A percentile compares a stretch with the other conserved stretches of the same genome.
Evolutionary conservation across 768 basidiomycete species (phyloP).

Genomic region (Sutorius australiensis): DNA sequence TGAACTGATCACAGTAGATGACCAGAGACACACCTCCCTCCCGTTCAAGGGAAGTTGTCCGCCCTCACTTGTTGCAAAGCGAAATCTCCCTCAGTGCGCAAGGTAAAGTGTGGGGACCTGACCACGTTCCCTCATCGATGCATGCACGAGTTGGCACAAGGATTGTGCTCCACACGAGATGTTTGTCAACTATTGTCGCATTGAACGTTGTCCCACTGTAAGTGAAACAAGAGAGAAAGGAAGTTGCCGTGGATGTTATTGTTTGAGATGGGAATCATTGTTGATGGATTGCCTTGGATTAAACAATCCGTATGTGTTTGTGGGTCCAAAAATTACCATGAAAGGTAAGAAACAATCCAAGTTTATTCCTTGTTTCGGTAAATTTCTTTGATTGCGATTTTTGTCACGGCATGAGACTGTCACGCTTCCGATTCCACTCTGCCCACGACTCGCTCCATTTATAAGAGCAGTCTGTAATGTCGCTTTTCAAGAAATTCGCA

Average conservation of each 20-base stretch:
- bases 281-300: conserved; percentile 28
- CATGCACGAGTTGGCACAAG: not conserved
- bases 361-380: conserved; percentile 15
- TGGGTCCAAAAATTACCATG: conserved; percentile 31
- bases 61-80: not conserved
- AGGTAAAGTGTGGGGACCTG: not conserved
- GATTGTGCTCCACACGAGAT: not conserved
- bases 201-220: not conserved
- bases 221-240: conserved; percentile 2
- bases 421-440: conserved; percentile 16
- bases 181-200: conserved; percentile 7
- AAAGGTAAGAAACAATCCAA: conserved; percentile 10
- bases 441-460: conserved; percentile 14
- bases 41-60: not conserved
- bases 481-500: not conserved
- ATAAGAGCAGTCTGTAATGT: conserved; percentile 23
- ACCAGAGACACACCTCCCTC: not conserved
- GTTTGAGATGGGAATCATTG: not conserved
- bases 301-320: conserved; percentile 19
- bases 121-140: not conserved
- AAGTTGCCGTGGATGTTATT: conserved; percentile 1
- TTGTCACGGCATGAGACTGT: conserved; percentile 28
- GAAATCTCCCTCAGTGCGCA: not conserved
- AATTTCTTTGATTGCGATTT: conserved; percentile 30
- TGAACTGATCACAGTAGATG: not conserved